Evolutionary conservation across 1,284 basidiomycete species (phyloP), one percentile per base, ranked within the genome.

Genomic region (Apiotrichum veenhuisii): DNA sequence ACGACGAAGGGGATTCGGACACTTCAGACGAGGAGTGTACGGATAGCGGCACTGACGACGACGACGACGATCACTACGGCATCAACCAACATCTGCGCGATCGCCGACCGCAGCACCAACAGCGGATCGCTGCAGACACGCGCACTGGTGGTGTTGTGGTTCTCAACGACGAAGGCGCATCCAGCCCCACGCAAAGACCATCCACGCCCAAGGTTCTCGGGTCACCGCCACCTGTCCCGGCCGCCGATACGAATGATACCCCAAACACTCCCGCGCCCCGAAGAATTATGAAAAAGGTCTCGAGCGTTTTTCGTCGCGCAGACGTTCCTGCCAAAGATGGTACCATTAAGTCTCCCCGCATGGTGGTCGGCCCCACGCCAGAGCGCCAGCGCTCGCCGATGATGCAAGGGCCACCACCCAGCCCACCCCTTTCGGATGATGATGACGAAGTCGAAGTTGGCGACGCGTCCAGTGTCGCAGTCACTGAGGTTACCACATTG

Each of bases 381-480:
- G 50, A 57, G 18, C 50, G 54, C 30, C 47, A 52, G 36, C 50
- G 57, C 34, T 52, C 61, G 36, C 56, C 59, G 5, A 51, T 55
- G 25, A 73, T 75, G 67, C 70, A 73, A 41, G 70, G 71, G 8
- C 64, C 75, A 14, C 76, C 74, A 14, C 74, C 74, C 8, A 73
- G 71, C 50, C 74, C 76, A 15, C 74, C 75, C 0, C 53, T 73
- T 23, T 74, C 72, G 58, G 70, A 72, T 34, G 52, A 55, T 27
- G 56, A 61, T 46, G 56, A 54, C 25, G 54, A 50, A 25, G 40
- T 41, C 22, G 34, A n/a, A n/a, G n/a, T n/a, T 11, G 47, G 45
- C 45, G 43, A 41, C 42, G 36, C 41, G 25, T 26, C 30, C 33
- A 55, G 53, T 27, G 38, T 57, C 14, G 54, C 57, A 17, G 52